Conservation (phyloP, 106 monocot species). For the Xerophyta viscosa region DNA sequence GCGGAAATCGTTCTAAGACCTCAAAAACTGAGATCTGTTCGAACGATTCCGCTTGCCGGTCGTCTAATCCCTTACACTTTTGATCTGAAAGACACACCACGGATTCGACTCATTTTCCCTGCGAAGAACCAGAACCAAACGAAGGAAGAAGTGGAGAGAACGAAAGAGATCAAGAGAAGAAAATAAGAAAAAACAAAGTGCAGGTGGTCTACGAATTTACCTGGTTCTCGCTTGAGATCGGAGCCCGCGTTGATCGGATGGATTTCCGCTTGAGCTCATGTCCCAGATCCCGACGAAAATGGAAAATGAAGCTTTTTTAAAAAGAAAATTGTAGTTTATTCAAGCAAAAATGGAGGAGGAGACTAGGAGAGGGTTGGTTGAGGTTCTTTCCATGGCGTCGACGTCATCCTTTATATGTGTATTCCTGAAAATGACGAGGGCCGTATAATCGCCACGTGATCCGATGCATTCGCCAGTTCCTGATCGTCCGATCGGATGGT, state of each 20-base stretch:
- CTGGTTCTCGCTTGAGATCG: background rate
- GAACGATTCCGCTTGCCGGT: slow-evolving; percentile 6
- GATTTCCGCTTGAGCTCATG: slow-evolving; percentile 1
- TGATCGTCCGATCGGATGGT: no score
- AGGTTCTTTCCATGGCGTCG: background rate
- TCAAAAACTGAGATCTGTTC: background rate
- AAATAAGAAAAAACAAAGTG: background rate
- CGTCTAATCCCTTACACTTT: background rate
- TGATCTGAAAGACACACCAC: background rate
- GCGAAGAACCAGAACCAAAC: background rate
- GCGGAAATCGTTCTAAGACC: background rate
- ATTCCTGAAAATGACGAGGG: background rate
- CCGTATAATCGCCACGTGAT: background rate
- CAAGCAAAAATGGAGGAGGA: no score
- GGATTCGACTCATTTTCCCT: background rate
- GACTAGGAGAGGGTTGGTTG: no score
- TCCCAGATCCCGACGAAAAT: slow-evolving; percentile 2
- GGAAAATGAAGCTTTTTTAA: no score
- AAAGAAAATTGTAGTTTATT: no score
- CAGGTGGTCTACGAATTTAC: background rate
- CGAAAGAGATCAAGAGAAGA: background rate
- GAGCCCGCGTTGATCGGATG: slow-evolving; percentile 8
- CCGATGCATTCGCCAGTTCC: background rate
- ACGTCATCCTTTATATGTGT: background rate
- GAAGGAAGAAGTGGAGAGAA: background rate